A percentile compares a stretch with the other conserved stretches of the same genome.
Evolutionary conservation across 495 filamentous ascomycete genomes (phyloP).

Genomic region (Terfezia boudieri): DNA sequence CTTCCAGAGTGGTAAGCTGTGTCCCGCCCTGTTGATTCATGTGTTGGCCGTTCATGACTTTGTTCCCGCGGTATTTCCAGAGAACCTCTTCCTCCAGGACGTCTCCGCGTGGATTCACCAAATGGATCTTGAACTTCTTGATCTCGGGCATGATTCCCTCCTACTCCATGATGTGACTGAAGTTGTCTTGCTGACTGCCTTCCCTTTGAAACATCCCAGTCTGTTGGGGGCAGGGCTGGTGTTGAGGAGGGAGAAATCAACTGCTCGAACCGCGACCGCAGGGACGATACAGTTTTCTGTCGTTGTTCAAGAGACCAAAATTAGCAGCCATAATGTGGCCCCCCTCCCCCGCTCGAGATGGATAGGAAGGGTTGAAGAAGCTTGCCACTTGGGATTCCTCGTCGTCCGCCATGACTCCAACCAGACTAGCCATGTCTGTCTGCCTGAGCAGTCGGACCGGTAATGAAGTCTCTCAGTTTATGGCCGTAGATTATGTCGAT

Average conservation of each 20-base stretch:
- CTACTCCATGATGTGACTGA: constrained; percentile 18
- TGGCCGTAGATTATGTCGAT: too few species aligned
- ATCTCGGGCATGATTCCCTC: constrained; percentile 25
- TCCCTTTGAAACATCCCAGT: neutral
- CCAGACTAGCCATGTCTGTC: too few species aligned
- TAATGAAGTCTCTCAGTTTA: too few species aligned
- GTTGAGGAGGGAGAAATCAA: constrained; percentile 36
- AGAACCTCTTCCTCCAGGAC: constrained; percentile 26
- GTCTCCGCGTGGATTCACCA: constrained; percentile 3
- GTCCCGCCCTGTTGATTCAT: too few species aligned
- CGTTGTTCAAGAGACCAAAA: neutral
- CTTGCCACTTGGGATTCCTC: neutral
- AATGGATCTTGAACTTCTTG: constrained; percentile 7
- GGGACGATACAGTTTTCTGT: constrained; percentile 48
- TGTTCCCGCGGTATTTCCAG: constrained; percentile 28
- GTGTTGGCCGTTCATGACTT: too few species aligned
- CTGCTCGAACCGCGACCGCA: constrained; percentile 82
- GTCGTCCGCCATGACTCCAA: neutral
- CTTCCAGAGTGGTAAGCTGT: too few species aligned
- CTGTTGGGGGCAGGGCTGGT: constrained; percentile 17
- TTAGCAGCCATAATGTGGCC: neutral
- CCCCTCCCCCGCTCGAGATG: neutral
- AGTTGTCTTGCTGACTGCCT: constrained; percentile 5
- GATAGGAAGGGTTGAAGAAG: neutral
- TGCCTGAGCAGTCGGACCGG: too few species aligned